Evolutionary conservation across 1,284 basidiomycete genomes (phyloP), one percentile per base, ranked within the genome.

Genomic region (Apiotrichum porosum): DNA sequence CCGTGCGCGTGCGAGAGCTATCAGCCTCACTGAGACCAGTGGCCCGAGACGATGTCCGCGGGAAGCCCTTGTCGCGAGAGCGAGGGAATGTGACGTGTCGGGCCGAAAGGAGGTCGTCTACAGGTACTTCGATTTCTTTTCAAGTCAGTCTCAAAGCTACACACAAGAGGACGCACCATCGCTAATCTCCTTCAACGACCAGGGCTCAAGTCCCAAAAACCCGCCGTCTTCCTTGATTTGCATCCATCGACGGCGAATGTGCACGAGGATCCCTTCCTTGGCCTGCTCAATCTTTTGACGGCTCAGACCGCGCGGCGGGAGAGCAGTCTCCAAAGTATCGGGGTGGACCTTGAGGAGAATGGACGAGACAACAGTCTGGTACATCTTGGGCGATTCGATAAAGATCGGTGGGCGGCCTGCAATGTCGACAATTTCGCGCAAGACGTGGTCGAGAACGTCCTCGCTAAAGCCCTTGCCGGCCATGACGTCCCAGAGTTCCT

Each of bases 161-260:
- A 13, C 14, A 14, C 15, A 19, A 37, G 12, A 6, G 22, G 2
- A 75, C 83, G 49, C 56, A 91, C 88, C 83, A 66, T 87, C 81
- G 28, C 82, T 81, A 37, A 95, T 86, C 63, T 97, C 93, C 65
- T 90, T 85, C 47, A 93, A 69, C 1, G 85, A 83, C 89, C 90
- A 94, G 6, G 79, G 79, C 41, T 94, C 87, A 18, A 97, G 75
- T 5, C 73, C 69, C 38, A 86, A 82, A 61, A 97, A 94, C 0
- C 87, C 88, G n/a, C 81, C 81, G 36, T 83, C 82, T 46, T 84
- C 81, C 15, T 85, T 79, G 30, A 92, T 81, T n/a, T 76, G 79
- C 47, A 85, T 69, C 89, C 88, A 94, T 24, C 76, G 59, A 38
- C 68, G 63, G 44, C 78, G 78, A 9, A 91, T 65, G 49, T 75